Conservation (phyloP, 1,284 basidiomycete genomes). For the Trametes pubescens region DNA sequence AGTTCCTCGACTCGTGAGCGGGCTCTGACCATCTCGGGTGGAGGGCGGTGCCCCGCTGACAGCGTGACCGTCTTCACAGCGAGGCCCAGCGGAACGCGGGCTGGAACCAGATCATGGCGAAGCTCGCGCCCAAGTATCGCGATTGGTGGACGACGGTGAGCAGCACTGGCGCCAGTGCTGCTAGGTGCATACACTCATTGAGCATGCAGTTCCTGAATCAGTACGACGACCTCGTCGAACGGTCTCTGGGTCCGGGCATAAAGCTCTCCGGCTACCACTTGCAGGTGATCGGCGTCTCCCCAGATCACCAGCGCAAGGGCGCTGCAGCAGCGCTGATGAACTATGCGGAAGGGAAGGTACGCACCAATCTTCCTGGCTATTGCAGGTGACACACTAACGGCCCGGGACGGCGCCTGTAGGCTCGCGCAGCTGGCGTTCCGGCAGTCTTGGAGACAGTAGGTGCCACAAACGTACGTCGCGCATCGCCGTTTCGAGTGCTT, state of each 20-base stretch:
- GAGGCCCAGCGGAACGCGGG: slow-evolving; percentile 27
- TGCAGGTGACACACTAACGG: too few species aligned
- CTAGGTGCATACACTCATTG: neutral
- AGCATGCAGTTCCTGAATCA: slow-evolving; percentile 19
- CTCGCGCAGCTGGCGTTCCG: slow-evolving; percentile 14
- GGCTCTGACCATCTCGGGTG: too few species aligned
- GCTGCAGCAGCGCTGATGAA: slow-evolving; percentile 24
- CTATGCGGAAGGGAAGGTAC: slow-evolving; percentile 30
- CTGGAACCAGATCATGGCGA: slow-evolving; percentile 28
- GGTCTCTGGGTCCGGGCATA: slow-evolving; percentile 24
- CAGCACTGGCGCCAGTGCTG: neutral
- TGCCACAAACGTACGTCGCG: slow-evolving; percentile 13
- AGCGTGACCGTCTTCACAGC: neutral
- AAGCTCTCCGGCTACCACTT: slow-evolving; percentile 34
- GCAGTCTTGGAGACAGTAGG: slow-evolving; percentile 26
- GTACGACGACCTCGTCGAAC: slow-evolving; percentile 28
- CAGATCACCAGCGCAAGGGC: slow-evolving; percentile 32
- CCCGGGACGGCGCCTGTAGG: slow-evolving; percentile 13
- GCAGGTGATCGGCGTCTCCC: slow-evolving; percentile 34
- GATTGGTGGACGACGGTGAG: slow-evolving; percentile 31
- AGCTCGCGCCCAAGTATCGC: slow-evolving; percentile 7
- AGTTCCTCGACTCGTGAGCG: slow-evolving; percentile 25
- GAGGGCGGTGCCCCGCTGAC: neutral
- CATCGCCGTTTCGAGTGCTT: too few species aligned
- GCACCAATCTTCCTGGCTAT: neutral